These are phyloP conservation scores for Mariannaea sp. DNA, from an alignment of 2,329 filamentous ascomycete genomes.

Conservation along the genomic window DNA sequence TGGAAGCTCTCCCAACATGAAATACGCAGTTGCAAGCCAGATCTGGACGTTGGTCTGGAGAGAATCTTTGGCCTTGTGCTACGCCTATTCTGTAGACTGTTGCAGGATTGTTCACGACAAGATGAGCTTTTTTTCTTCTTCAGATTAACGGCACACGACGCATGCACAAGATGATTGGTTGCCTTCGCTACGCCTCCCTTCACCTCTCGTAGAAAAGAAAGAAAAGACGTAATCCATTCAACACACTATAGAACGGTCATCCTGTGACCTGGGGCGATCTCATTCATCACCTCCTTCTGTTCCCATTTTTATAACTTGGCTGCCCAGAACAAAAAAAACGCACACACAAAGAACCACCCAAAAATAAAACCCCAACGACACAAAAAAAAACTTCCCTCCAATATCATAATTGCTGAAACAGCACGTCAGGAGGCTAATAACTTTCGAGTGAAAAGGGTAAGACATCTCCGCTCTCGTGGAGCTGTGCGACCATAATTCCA, in stretches of 20 bases:
- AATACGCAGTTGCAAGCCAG: too few species aligned
- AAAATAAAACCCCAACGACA: too few species aligned
- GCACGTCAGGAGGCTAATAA: neutral
- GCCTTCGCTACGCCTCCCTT: too few species aligned
- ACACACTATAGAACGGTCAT: conserved; percentile 3
- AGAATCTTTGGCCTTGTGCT: too few species aligned
- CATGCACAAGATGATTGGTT: too few species aligned
- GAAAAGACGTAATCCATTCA: neutral
- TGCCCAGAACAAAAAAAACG: neutral
- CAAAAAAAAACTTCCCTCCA: neutral
- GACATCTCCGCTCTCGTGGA: conserved; percentile 4
- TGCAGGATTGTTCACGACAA: too few species aligned
- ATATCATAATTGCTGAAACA: conserved; percentile 9
- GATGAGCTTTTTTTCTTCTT: too few species aligned
- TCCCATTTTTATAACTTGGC: neutral
- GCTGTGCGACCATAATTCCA: conserved; percentile 6
- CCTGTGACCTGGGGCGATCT: neutral
- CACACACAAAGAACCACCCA: neutral
- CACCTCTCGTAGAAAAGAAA: neutral
- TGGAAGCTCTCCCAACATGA: too few species aligned
- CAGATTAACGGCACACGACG: too few species aligned
- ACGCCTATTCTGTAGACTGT: too few species aligned
- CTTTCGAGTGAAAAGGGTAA: conserved; percentile 1
- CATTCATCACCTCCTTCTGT: neutral
- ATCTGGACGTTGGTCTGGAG: too few species aligned